Evolutionary conservation across 2,329 filamentous ascomycete genomes (phyloP), one percentile per base, ranked within the genome.

Genomic region (Chaetomium sp.): DNA sequence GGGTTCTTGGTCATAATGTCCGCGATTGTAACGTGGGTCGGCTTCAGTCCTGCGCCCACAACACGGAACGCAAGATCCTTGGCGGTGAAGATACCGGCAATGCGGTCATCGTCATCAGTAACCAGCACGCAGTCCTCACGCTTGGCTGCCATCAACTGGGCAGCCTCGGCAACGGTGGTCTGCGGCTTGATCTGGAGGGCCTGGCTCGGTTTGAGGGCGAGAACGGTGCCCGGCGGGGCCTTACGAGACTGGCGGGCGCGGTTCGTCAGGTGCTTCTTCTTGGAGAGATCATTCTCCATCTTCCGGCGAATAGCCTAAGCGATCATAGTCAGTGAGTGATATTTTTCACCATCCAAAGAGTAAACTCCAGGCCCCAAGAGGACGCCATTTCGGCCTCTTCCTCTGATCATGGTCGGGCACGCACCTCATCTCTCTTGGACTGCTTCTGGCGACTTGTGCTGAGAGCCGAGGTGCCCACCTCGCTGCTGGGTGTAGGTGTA

Each of bases 1-100:
- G 94, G 94, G 76, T 99, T 99, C 79, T 97, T 96, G 70, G 94
- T 99, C 94, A 99, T 99, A 72, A 99, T 99, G 69, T 97, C 91
- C 63, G 91, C 88, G 69, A 99, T 96, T 27, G 90, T 95, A 65
- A 97, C 84, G 69, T 86, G 89, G 70, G 84, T 87, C 36, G 94
- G 88, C 76, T 96, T 95, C 67, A 91, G 80, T 34, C 94, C 94
- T 54, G 86, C 84, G 54, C 92, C 94, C 33, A 99, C 92, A 9
- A 99, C 94, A 56, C 94, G 86, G 78, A 97, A 99, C 14, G 94
- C 94, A 69, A 99, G 79, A 77, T 99, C 94, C 78, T 99, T 99
- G 63, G 94, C 94, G 0, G 94, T 99, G 72, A 99, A 99, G 71
- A 99, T 99, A 75, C 94, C 94, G 45, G 94, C 89, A 74, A 99